Conservation (phyloP, 495 filamentous ascomycete genomes). For the Penicillium manginii region DNA sequence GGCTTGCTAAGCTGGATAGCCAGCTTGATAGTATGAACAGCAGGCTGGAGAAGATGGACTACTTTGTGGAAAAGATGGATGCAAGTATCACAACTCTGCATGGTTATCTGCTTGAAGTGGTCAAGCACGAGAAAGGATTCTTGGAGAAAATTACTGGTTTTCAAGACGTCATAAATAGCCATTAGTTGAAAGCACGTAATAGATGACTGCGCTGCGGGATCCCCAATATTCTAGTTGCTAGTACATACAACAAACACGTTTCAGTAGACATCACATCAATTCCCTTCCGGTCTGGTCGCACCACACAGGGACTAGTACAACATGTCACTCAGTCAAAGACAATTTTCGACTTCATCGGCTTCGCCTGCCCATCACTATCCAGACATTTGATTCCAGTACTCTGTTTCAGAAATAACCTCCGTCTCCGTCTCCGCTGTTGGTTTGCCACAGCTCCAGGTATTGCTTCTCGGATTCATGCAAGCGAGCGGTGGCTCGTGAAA, state of each 20-base stretch:
- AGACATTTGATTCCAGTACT: background rate
- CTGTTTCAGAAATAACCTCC: slow-evolving; percentile 1
- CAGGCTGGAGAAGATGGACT: too few relatives aligned
- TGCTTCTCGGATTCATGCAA: slow-evolving; percentile 16
- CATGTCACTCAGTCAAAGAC: too few relatives aligned
- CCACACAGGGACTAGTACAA: too few relatives aligned
- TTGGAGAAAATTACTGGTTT: background rate
- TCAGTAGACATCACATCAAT: too few relatives aligned
- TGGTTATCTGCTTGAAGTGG: background rate
- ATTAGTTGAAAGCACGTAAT: too few relatives aligned
- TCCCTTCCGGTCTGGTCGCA: too few relatives aligned
- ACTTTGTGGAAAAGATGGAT: too few relatives aligned
- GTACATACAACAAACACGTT: too few relatives aligned
- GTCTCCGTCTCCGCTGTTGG: slow-evolving; percentile 1
- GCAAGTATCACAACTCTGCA: background rate
- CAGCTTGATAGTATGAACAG: too few relatives aligned
- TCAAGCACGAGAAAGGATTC: background rate
- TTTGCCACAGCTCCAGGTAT: slow-evolving; percentile 19
- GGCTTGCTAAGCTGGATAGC: background rate
- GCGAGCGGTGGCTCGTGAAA: slow-evolving; percentile 8
- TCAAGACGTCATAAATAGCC: background rate
- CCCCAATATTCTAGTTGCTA: too few relatives aligned
- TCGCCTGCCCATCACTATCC: background rate
- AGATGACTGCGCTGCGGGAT: too few relatives aligned
- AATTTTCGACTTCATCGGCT: background rate